Percentiles rank a stretch among this genome's conserved stretches.
phyloP scores from a whole-genome alignment of 73 alveolate species.

The Paramecium caudatum region DNA sequence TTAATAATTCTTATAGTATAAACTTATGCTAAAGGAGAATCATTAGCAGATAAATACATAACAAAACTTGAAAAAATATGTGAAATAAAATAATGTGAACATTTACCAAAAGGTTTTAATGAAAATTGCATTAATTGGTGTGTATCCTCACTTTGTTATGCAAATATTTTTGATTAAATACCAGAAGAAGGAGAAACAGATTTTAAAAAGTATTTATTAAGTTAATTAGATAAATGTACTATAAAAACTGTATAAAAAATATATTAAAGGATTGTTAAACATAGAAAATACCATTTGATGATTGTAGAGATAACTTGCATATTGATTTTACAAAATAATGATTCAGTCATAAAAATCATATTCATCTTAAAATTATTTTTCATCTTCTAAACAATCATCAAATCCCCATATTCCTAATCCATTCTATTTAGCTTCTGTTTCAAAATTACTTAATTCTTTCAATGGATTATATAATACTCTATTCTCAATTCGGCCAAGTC shows the following conservation, averaged over 20 bases:
- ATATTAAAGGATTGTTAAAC: slow-evolving; percentile 19
- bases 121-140: slow-evolving; percentile 60
- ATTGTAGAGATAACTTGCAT: slow-evolving; percentile 48
- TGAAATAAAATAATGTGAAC: neutral
- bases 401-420: neutral
- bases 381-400: slow-evolving; percentile 54
- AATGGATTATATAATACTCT: slow-evolving; percentile 23
- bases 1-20: neutral
- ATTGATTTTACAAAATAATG: neutral
- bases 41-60: neutral
- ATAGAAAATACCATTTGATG: neutral
- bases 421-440: slow-evolving; percentile 2
- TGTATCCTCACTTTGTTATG: slow-evolving; percentile 50
- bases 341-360: neutral
- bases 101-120: slow-evolving; percentile 49
- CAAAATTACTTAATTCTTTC: neutral
- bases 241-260: slow-evolving; percentile 13
- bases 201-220: neutral
- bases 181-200: slow-evolving; percentile 65
- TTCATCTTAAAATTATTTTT: slow-evolving; percentile 24
- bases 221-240: neutral
- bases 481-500: slow-evolving; percentile 1
- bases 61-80: neutral
- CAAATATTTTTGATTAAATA: neutral
- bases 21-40: neutral